Percentiles rank a stretch among this genome's conserved stretches.
These are phyloP conservation scores for Theobroma cacao DNA, from an alignment of 345 rosid genomes.

Conservation along the genomic window DNA sequence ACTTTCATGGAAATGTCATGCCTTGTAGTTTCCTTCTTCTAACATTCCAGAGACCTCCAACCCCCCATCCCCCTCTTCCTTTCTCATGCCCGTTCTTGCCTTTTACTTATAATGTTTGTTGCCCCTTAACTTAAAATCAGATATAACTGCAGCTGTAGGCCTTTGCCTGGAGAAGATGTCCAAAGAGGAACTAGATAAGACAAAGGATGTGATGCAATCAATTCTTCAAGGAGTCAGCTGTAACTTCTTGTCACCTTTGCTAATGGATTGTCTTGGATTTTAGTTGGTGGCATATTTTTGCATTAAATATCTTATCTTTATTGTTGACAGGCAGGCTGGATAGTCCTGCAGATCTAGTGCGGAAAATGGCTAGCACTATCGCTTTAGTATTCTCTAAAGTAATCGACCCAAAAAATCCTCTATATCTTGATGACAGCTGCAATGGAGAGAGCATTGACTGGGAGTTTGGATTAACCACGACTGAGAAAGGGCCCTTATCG, in stretches of 20 bases:
- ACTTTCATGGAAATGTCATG: neutral
- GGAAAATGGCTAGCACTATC: slow-evolving; percentile 88
- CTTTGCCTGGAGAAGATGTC: slow-evolving; percentile 88
- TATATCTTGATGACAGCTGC: slow-evolving; percentile 82
- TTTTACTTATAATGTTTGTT: slow-evolving; percentile 26
- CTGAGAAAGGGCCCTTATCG: slow-evolving; percentile 28
- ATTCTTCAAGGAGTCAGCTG: slow-evolving; percentile 96
- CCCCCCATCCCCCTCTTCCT: neutral
- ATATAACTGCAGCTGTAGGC: slow-evolving; percentile 85
- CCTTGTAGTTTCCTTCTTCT: neutral
- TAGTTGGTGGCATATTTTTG: slow-evolving; percentile 13
- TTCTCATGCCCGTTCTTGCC: neutral
- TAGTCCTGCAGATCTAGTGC: slow-evolving; percentile 64
- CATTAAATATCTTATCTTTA: slow-evolving; percentile 22
- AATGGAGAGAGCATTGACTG: slow-evolving; percentile 71
- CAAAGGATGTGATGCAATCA: slow-evolving; percentile 73
- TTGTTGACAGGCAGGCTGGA: slow-evolving; percentile 82
- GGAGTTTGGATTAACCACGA: slow-evolving; percentile 64
- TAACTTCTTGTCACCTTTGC: slow-evolving; percentile 35
- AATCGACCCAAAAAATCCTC: slow-evolving; percentile 85
- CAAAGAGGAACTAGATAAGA: slow-evolving; percentile 71
- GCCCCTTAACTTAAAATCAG: slow-evolving; percentile 47
- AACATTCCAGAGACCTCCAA: neutral
- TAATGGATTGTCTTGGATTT: slow-evolving; percentile 21
- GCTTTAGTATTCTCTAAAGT: slow-evolving; percentile 85